Percentiles rank a stretch among this genome's conserved stretches.
Conservation (phyloP, 2,329 filamentous ascomycete species). For the Rhinocladiella mackenziei region DNA sequence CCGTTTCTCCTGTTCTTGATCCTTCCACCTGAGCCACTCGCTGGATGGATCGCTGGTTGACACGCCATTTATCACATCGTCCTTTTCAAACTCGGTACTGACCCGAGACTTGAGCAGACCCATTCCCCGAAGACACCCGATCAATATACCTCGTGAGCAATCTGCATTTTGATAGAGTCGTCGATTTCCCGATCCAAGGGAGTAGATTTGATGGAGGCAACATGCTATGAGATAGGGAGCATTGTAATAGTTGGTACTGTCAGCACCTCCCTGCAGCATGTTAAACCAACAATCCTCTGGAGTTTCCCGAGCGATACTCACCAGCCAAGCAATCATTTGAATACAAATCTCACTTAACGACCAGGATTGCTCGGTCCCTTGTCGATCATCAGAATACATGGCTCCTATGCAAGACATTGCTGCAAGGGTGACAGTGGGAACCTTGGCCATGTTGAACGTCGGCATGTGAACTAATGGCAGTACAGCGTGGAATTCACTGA, state of each 20-base stretch:
- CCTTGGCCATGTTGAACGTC: conserved; percentile 18
- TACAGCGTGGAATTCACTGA: conserved; percentile 19
- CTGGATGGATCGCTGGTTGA: conserved; percentile 4
- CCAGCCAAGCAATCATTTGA: conserved; percentile 23
- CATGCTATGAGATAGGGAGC: conserved; percentile 14
- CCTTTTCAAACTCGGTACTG: conserved; percentile 18
- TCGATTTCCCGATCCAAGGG: conserved; percentile 21
- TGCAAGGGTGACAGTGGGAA: conserved; percentile 20
- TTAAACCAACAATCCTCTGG: not conserved
- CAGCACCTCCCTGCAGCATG: conserved; percentile 12
- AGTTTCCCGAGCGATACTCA: not conserved
- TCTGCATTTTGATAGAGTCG: conserved; percentile 22
- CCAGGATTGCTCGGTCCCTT: conserved; percentile 20
- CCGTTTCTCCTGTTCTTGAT: conserved; percentile 20
- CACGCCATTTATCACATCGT: conserved; percentile 10
- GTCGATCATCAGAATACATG: conserved; percentile 22
- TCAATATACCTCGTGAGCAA: conserved; percentile 18
- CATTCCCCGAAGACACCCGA: conserved; percentile 23
- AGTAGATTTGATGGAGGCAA: conserved; percentile 16
- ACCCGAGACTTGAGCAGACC: conserved; percentile 19
- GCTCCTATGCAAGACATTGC: conserved; percentile 25
- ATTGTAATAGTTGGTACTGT: conserved; percentile 21
- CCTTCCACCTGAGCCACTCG: conserved; percentile 22
- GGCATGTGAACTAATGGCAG: conserved; percentile 21
- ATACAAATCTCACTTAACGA: conserved; percentile 22